These are phyloP conservation scores for Coprinopsis sp. DNA, from an alignment of 768 basidiomycete genomes.

Conservation along the genomic window DNA sequence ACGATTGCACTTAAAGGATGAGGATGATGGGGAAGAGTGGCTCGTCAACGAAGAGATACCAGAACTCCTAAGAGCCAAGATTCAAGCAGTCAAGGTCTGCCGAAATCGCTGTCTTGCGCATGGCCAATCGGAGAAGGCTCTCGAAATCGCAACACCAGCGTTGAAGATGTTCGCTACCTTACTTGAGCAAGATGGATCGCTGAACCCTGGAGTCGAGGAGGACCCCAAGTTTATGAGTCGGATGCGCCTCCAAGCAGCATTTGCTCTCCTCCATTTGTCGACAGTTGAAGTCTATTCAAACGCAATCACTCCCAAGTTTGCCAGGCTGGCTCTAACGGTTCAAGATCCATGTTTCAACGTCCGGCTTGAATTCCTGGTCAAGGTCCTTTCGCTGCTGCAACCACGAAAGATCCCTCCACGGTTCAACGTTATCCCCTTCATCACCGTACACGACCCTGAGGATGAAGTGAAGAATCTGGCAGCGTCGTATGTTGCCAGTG, in stretches of 20 bases:
- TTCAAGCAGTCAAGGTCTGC: conserved; percentile 75
- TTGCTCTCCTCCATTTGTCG: conserved; percentile 75
- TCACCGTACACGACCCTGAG: conserved; percentile 91
- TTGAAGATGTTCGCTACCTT: conserved; percentile 70
- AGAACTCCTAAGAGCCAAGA: conserved; percentile 58
- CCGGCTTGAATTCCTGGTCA: conserved; percentile 70
- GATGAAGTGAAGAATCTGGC: conserved; percentile 69
- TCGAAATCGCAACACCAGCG: conserved; percentile 69
- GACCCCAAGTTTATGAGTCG: conserved; percentile 64
- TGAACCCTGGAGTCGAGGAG: conserved; percentile 41
- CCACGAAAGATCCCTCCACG: conserved; percentile 59
- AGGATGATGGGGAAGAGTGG: conserved; percentile 70
- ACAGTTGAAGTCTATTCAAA: conserved; percentile 53
- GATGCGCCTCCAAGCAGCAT: conserved; percentile 77
- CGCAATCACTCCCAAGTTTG: conserved; percentile 56
- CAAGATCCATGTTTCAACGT: conserved; percentile 90
- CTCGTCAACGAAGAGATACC: conserved; percentile 59
- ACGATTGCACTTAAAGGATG: conserved; percentile 37
- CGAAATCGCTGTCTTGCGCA: conserved; percentile 77
- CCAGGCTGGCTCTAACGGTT: conserved; percentile 45
- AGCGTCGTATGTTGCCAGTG: conserved; percentile 41
- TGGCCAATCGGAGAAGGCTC: conserved; percentile 49
- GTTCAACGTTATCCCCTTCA: conserved; percentile 82
- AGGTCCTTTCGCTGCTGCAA: conserved; percentile 63
- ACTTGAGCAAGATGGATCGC: conserved; percentile 64